Conservation (phyloP, 2,329 filamentous ascomycete species). For the Trichophyton simii region DNA sequence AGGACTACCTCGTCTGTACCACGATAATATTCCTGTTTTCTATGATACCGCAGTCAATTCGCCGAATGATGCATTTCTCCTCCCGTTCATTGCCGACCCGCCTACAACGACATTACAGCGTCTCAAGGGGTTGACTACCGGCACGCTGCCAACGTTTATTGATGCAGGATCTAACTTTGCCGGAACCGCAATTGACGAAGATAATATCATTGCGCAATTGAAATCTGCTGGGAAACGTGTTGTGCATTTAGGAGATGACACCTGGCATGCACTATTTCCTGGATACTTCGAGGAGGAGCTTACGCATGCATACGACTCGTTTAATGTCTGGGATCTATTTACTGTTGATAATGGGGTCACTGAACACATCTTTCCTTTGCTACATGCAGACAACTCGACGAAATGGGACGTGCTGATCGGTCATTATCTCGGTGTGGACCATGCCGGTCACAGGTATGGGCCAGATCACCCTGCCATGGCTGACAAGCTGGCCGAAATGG, state of each 20-base stretch:
- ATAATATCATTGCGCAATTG: slow-evolving; percentile 58
- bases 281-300: slow-evolving; percentile 82
- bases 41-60: slow-evolving; percentile 65
- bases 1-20: slow-evolving; percentile 52
- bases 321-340: slow-evolving; percentile 96
- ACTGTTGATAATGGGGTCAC: slow-evolving; percentile 93
- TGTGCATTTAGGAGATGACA: slow-evolving; percentile 94
- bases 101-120: slow-evolving; percentile 87
- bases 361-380: slow-evolving; percentile 67
- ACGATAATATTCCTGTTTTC: slow-evolving; percentile 76
- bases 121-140: slow-evolving; percentile 86
- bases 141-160: slow-evolving; percentile 86
- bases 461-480: slow-evolving; percentile 87
- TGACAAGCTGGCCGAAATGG: slow-evolving; percentile 83
- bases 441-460: slow-evolving; percentile 91
- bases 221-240: slow-evolving; percentile 58
- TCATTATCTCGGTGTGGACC: slow-evolving; percentile 89
- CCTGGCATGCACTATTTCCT: slow-evolving; percentile 87
- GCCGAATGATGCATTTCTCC: slow-evolving; percentile 73
- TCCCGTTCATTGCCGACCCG: slow-evolving; percentile 93
- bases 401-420: slow-evolving; percentile 93
- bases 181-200: slow-evolving; percentile 89
- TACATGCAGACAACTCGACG: slow-evolving; percentile 50
- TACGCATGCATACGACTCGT: slow-evolving; percentile 83
- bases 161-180: slow-evolving; percentile 93